A percentile compares a stretch with the other conserved stretches of the same genome.
phyloP scores from a whole-genome alignment of 495 filamentous ascomycete genomes.

The Aspergillus funiculosus region DNA sequence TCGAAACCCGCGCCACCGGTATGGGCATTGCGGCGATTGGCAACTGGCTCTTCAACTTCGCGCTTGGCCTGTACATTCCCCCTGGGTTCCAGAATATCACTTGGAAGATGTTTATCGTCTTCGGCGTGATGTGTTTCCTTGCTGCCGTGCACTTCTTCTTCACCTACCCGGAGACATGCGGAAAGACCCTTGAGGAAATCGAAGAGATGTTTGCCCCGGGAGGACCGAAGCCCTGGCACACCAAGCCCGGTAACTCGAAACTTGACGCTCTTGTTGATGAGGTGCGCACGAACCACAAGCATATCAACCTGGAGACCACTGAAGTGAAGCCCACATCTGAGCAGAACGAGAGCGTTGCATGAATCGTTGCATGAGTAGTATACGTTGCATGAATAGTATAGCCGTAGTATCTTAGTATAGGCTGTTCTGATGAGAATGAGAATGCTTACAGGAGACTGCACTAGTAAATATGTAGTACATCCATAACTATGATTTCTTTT shows the following conservation, averaged over 20 bases:
- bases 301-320: slow-evolving; percentile 5
- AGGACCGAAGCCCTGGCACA: slow-evolving; percentile 53
- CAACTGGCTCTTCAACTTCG: slow-evolving; percentile 64
- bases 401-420: no score
- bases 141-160: slow-evolving; percentile 14
- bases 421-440: no score
- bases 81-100: slow-evolving; percentile 56
- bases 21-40: slow-evolving; percentile 47
- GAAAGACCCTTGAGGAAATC: slow-evolving; percentile 49
- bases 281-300: slow-evolving; percentile 6
- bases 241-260: slow-evolving; percentile 44
- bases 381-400: not conserved
- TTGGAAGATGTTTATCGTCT: slow-evolving; percentile 59
- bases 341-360: not conserved
- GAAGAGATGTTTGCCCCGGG: slow-evolving; percentile 47
- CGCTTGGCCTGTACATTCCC: slow-evolving; percentile 56
- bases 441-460: no score
- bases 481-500: no score
- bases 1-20: slow-evolving; percentile 57
- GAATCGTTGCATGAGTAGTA: not conserved
- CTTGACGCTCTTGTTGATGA: slow-evolving; percentile 14
- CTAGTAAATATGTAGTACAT: no score
- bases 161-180: slow-evolving; percentile 26
- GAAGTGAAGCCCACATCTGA: not conserved
- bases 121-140: slow-evolving; percentile 53